phyloP scores from a whole-genome alignment of 2,329 filamentous ascomycete species.

The Lecanicillium sp. region DNA sequence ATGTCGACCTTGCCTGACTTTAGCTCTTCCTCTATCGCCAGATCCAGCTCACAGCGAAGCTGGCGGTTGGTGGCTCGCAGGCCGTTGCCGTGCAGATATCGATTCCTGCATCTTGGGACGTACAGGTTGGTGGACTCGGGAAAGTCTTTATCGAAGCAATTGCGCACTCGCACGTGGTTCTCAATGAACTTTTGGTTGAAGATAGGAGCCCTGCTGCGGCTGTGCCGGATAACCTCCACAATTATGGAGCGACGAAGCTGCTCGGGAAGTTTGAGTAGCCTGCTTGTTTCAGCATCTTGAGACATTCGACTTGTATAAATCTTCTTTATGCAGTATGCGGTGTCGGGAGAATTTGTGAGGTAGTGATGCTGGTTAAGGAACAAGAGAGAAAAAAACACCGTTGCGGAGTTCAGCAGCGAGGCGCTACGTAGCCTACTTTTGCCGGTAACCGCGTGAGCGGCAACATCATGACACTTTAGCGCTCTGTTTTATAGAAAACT shows the following conservation, averaged over 20 bases:
- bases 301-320: background rate
- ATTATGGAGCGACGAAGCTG: conserved; percentile 4
- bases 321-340: background rate
- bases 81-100: background rate
- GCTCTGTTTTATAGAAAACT: background rate
- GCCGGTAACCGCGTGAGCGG: background rate
- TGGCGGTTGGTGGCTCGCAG: conserved; percentile 8
- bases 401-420: background rate
- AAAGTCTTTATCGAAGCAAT: conserved; percentile 1
- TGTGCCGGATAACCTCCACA: background rate
- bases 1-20: background rate
- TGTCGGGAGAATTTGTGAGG: background rate
- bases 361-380: background rate
- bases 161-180: conserved; percentile 2
- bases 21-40: background rate
- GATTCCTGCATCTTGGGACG: background rate
- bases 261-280: conserved; percentile 4
- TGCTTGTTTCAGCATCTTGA: background rate
- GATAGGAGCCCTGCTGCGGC: background rate
- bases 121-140: conserved; percentile 4
- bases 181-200: conserved; percentile 5
- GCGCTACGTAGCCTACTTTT: background rate
- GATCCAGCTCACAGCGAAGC: background rate
- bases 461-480: background rate
- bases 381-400: background rate